Percentiles rank a stretch among this genome's conserved stretches.
Evolutionary conservation across 768 basidiomycete genomes (phyloP).

Genomic region (Kwoniella bestiolae): DNA sequence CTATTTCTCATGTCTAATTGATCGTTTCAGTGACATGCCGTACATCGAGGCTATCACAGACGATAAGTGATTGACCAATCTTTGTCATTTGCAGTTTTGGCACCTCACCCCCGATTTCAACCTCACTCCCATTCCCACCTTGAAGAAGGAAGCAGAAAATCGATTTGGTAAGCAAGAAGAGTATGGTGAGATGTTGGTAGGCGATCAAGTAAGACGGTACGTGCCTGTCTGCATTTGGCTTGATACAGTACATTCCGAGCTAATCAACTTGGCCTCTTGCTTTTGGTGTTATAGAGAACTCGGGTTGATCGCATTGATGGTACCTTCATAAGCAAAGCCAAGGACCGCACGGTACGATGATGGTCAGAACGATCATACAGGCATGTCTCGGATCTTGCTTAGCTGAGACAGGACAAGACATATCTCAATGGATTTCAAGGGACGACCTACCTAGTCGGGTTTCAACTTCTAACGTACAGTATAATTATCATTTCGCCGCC

Average conservation of each 20-base stretch:
- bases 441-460: too few relatives aligned
- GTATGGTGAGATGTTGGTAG: slow-evolving; percentile 81
- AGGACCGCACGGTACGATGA: background rate
- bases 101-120: slow-evolving; percentile 85
- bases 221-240: too few relatives aligned
- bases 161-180: slow-evolving; percentile 59
- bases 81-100: too few relatives aligned
- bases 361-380: background rate
- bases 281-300: slow-evolving; percentile 40
- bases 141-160: slow-evolving; percentile 63
- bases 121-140: slow-evolving; percentile 67
- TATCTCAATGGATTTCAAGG: background rate
- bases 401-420: background rate
- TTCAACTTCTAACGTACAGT: slow-evolving; percentile 9
- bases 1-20: too few relatives aligned
- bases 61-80: too few relatives aligned
- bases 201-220: slow-evolving; percentile 73
- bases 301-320: slow-evolving; percentile 54
- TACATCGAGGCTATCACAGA: too few relatives aligned
- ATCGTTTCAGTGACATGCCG: too few relatives aligned
- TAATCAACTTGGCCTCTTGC: too few relatives aligned
- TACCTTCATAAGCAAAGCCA: slow-evolving; percentile 6
- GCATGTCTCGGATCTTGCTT: slow-evolving; percentile 2
- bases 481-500: background rate
- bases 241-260: too few relatives aligned